A percentile compares a stretch with the other conserved stretches of the same genome.
These are phyloP conservation scores for Hanseniaspora guilliermondii DNA, from an alignment of 805 yeast species.

Conservation along the genomic window DNA sequence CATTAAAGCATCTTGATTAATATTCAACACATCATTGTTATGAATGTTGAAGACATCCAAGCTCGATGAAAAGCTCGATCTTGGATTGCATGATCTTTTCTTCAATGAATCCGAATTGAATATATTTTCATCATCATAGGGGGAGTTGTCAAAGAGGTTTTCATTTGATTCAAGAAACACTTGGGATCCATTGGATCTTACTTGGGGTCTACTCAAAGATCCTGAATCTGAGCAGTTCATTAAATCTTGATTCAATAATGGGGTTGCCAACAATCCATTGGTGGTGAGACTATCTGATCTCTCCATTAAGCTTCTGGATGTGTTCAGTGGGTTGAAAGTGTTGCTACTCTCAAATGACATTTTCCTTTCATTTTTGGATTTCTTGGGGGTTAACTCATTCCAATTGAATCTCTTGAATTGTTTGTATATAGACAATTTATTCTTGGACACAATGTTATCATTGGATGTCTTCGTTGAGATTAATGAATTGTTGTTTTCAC, in stretches of 20 bases:
- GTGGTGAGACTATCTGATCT: background rate
- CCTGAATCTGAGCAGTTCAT: background rate
- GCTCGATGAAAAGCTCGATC: conserved; percentile 7
- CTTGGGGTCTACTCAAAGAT: background rate
- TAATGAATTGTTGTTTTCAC: background rate
- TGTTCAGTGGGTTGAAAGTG: background rate
- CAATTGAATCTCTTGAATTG: conserved; percentile 12
- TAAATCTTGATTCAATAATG: background rate
- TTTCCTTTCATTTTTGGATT: background rate
- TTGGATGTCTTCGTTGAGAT: background rate
- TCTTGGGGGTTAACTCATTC: background rate
- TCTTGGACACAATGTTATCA: background rate
- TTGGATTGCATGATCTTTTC: background rate
- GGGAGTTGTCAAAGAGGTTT: background rate
- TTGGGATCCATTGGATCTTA: background rate
- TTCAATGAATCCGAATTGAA: background rate
- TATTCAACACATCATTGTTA: background rate
- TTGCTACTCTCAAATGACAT: background rate
- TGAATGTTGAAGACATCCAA: background rate
- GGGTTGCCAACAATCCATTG: background rate
- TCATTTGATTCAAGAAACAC: background rate
- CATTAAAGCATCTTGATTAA: background rate
- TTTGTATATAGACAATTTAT: conserved; percentile 6
- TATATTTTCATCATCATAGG: background rate
- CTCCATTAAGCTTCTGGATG: background rate